Percentiles rank a stretch among this genome's conserved stretches.
phyloP scores from a whole-genome alignment of 768 basidiomycete species.

The Pleurotus platypus region DNA sequence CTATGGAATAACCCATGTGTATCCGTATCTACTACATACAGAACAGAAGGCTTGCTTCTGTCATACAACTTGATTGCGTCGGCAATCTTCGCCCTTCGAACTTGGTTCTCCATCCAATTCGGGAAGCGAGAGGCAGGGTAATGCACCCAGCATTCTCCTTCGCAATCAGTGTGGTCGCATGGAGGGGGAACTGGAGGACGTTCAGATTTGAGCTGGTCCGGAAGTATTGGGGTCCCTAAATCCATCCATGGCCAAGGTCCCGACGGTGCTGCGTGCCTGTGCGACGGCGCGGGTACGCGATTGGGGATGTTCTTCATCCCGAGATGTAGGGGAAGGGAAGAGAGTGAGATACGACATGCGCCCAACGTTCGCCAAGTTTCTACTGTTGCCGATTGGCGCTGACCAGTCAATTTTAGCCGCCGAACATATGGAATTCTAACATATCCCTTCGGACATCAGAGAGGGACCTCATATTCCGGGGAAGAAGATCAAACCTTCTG shows the following conservation, averaged over 20 bases:
- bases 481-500: too few species aligned
- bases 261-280: constrained; percentile 15
- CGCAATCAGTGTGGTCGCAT: constrained; percentile 8
- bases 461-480: too few species aligned
- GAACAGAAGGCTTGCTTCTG: neutral
- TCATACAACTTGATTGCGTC: constrained; percentile 7
- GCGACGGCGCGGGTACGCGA: constrained; percentile 8
- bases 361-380: neutral
- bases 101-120: constrained; percentile 36
- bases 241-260: constrained; percentile 32
- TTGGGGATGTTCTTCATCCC: neutral
- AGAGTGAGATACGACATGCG: neutral
- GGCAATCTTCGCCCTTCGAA: constrained; percentile 28
- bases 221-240: neutral
- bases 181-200: constrained; percentile 5
- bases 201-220: neutral
- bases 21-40: neutral
- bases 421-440: neutral
- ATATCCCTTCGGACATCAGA: too few species aligned
- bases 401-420: constrained; percentile 1
- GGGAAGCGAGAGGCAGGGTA: constrained; percentile 39
- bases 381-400: constrained; percentile 5
- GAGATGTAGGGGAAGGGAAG: neutral
- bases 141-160: constrained; percentile 19
- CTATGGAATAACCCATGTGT: neutral